Conservation (phyloP, 2,329 filamentous ascomycete genomes). For the Amauroascus niger region DNA sequence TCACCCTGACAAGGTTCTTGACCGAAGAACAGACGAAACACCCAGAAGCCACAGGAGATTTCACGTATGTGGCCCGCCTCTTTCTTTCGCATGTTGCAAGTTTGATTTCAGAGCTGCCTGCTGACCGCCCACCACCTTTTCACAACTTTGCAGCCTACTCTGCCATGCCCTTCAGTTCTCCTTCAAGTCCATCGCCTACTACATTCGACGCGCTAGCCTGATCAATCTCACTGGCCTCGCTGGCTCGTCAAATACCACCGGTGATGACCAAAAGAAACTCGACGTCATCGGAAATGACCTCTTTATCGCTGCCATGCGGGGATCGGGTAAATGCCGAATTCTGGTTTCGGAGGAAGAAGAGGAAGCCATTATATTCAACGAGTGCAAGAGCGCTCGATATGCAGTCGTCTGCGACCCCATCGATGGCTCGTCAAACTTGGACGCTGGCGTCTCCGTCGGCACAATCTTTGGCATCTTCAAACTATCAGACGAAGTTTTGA, state of each 20-base stretch:
- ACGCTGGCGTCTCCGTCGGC: constrained; percentile 93
- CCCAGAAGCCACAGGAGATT: constrained; percentile 92
- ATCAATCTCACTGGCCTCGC: constrained; percentile 94
- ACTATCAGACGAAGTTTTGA: constrained; percentile 56
- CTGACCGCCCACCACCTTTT: constrained; percentile 11
- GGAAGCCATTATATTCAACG: constrained; percentile 74
- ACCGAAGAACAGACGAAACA: constrained; percentile 93
- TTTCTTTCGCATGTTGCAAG: neutral
- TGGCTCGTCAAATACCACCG: constrained; percentile 87
- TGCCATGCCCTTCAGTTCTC: constrained; percentile 98
- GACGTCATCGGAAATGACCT: constrained; percentile 98
- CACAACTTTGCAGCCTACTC: constrained; percentile 55
- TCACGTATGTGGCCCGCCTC: constrained; percentile 59
- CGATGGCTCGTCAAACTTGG: constrained; percentile 93
- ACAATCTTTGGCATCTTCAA: constrained; percentile 96
- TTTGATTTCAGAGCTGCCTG: neutral
- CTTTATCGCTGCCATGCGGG: constrained; percentile 91
- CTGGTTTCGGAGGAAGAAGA: constrained; percentile 98
- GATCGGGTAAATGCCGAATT: constrained; percentile 78
- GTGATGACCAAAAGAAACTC: constrained; percentile 98
- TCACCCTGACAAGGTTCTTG: constrained; percentile 89
- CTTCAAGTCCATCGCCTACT: constrained; percentile 99
- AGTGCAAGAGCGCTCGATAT: constrained; percentile 67
- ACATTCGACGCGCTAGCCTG: constrained; percentile 89
- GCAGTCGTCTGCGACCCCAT: constrained; percentile 96